Percentiles rank a stretch among this genome's conserved stretches.
Evolutionary conservation across 495 filamentous ascomycete genomes (phyloP).

Genomic region (Neurospora sp.): DNA sequence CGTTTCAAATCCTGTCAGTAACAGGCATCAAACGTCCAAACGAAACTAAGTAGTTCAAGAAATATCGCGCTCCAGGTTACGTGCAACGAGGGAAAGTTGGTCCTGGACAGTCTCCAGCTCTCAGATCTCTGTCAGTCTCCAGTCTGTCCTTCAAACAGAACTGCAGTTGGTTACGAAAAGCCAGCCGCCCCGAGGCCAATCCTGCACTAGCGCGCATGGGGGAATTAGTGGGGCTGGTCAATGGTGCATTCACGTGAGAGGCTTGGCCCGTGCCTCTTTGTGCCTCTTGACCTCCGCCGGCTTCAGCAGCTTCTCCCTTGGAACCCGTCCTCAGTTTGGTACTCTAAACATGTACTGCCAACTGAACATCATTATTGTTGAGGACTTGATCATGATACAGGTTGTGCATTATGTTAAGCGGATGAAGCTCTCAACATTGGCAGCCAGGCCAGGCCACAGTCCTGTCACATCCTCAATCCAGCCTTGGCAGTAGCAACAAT

Average conservation of each 20-base stretch:
- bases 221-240: background rate
- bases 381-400: background rate
- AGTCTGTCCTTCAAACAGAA: background rate
- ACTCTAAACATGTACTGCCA: background rate
- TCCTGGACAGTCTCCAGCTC: background rate
- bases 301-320: background rate
- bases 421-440: background rate
- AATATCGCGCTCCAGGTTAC: background rate
- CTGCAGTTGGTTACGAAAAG: constrained; percentile 19
- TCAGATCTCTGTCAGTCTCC: background rate
- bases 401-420: background rate
- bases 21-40: background rate
- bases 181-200: constrained; percentile 14
- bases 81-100: background rate
- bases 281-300: background rate
- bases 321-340: background rate
- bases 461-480: background rate
- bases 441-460: background rate
- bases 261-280: background rate
- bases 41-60: background rate
- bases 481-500: background rate
- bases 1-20: background rate
- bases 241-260: background rate
- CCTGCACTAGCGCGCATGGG: constrained; percentile 6
- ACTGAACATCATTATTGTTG: background rate